These are phyloP conservation scores for Candida neerlandica DNA, from an alignment of 1,139 yeast genomes.

Conservation along the genomic window DNA sequence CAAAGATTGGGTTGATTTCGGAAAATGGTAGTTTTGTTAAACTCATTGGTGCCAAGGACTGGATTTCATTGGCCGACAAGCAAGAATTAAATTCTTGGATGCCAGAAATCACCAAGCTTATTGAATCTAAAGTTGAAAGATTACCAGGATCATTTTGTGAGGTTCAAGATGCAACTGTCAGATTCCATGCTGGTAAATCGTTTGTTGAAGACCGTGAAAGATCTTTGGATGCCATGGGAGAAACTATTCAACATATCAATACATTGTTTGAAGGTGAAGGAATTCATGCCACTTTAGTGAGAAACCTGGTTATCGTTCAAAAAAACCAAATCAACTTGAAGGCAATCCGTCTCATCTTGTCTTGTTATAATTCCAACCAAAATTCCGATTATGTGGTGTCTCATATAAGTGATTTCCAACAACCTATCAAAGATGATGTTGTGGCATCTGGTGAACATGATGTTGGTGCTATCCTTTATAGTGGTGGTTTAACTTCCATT, in stretches of 20 bases:
- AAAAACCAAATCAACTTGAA: constrained; percentile 52
- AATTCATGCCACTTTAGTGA: constrained; percentile 76
- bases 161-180: constrained; percentile 72
- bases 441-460: constrained; percentile 6
- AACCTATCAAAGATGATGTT: constrained; percentile 7
- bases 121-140: constrained; percentile 72
- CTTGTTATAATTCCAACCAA: constrained; percentile 29
- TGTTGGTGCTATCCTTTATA: constrained; percentile 50
- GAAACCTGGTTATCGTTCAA: constrained; percentile 71
- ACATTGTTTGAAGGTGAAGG: constrained; percentile 66
- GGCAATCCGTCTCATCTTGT: constrained; percentile 52
- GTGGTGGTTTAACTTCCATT: constrained; percentile 70
- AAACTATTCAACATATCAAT: constrained; percentile 81
- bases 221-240: constrained; percentile 73
- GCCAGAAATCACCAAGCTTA: constrained; percentile 57
- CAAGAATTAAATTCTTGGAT: constrained; percentile 60
- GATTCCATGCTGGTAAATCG: constrained; percentile 71
- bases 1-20: constrained; percentile 79
- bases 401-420: constrained; percentile 14
- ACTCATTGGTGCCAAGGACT: constrained; percentile 52
- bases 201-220: constrained; percentile 64
- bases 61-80: constrained; percentile 68
- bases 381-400: constrained; percentile 25
- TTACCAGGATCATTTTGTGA: constrained; percentile 78
- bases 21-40: constrained; percentile 84